A percentile compares a stretch with the other conserved stretches of the same genome.
Evolutionary conservation across 108 stramenopile species (phyloP).

Genomic region (Cylindrotheca fusiformis): DNA sequence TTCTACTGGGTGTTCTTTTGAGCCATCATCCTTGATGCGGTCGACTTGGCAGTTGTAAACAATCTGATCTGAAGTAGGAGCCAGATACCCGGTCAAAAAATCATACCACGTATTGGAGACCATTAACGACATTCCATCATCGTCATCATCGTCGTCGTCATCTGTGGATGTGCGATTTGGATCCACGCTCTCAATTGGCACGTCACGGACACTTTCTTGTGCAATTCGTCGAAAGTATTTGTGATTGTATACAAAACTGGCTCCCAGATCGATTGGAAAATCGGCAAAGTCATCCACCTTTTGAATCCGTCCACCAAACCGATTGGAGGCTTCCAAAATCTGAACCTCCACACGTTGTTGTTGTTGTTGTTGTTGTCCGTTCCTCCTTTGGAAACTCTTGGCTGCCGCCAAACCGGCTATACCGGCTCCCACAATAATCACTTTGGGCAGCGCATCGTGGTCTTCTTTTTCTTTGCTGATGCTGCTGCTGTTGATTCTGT

Average conservation of each 20-base stretch:
- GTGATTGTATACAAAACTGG: not conserved
- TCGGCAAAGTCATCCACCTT: slow-evolving; percentile 1
- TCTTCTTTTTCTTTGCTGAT: too few species aligned
- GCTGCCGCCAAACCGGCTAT: slow-evolving; percentile 3
- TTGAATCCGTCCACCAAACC: slow-evolving; percentile 2
- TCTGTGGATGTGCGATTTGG: not conserved
- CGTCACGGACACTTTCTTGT: not conserved
- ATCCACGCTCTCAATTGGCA: not conserved
- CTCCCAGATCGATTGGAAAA: slow-evolving; percentile 1
- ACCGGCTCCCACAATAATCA: slow-evolving; percentile 3
- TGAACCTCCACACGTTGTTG: not conserved
- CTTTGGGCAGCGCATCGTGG: too few species aligned
- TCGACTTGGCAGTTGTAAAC: slow-evolving; percentile 5
- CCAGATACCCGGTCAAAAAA: not conserved
- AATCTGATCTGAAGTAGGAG: not conserved
- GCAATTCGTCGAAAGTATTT: not conserved
- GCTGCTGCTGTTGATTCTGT: too few species aligned
- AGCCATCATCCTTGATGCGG: too few species aligned
- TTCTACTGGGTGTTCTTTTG: not conserved
- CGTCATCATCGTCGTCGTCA: not conserved
- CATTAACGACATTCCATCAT: not conserved
- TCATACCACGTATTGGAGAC: slow-evolving; percentile 6
- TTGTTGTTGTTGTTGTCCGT: too few species aligned
- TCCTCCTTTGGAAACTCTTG: slow-evolving; percentile 1
- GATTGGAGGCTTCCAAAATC: not conserved